Base-by-base conservation (phyloP, 352 stramenopile species). In the Pythium guiyangense region DNA sequence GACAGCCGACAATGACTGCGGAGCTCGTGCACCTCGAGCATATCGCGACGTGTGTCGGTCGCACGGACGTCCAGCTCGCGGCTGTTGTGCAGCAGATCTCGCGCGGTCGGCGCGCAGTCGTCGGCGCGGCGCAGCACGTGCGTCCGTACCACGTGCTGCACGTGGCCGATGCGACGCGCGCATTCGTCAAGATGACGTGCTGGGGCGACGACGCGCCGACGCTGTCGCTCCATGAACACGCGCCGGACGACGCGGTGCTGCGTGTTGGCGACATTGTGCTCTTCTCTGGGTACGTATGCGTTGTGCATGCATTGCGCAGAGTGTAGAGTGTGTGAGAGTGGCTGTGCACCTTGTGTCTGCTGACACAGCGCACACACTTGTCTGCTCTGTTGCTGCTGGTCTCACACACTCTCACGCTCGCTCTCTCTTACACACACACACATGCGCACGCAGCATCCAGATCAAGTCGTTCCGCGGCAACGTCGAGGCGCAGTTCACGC, bases 181-280 rank as follows among this genome's bases (percentile, higher is more conserved):
- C 54, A 14, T 49, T 69, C 64, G 40, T 64, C 48, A 39, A 52
- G 27, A 14, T 54, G 39, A 40, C 40, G 29, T 35, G 52, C 46
- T 26, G 62, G 48, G 9, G 54, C 43, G 44, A 74, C 20, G 45
- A 52, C 34, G 66, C 69, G 39, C 73, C 79, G 1, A 66, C 50
- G 25, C 69, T 87, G 52, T 55, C 67, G 31, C 60, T 69, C 10
- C 54, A 67, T 15, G 66, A 82, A 22, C 68, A 66, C 15, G 67
- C 71, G 20, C 59, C 64, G 1, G 31, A 54, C 4, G 71, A 86
- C 37, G 60, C 64, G 5, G 20, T 49, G 10, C 52, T 88, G 18
- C 63, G 66, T 54, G 69, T 81, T 2, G 73, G 74, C 10, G 75
- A 88, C 55, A 86, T 90, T 50, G 69, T 74, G 4, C 63, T 86